Evolutionary conservation across 106 monocot species (phyloP), one percentile per base, ranked within the genome.

Genomic region (Cymbidium sinense): DNA sequence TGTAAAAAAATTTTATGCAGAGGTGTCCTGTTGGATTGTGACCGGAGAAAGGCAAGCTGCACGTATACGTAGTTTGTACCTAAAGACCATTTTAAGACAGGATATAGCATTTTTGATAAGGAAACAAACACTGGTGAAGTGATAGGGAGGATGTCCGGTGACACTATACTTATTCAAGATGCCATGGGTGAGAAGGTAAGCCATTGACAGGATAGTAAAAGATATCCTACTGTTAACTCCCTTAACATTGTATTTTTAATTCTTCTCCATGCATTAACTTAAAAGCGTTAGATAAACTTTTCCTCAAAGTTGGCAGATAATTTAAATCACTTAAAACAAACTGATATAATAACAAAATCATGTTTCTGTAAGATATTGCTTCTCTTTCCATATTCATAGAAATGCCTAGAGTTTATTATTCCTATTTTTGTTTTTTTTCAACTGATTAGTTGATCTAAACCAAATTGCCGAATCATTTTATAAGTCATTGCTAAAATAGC

Each of bases 21-120:
- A 88, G 88, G 93, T 93, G 36, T 64, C 90, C 34, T 90, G 90
- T 72, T 93, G 93, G 93, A 93, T 89, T 82, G 79, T 93, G n/a
- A 85, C 93, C 15, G 93, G 93, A 34, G 93, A 93, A 83, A 93
- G 90, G 36, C 93, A 93, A 70, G 88, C 93, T 27, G 83, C 90
- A 78, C 81, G 93, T 0, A 90, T 93, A 41, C 81, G 93, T 17
- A 77, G 50, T 54, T 77, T 90, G 75, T 90, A 93, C 84, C 81
- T 86, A 74, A 80, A 83, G 71, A 86, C 86, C 43, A 90, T 93
- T 34, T 54, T 93, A 36, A 85, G 94, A 36, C 94, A 94, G 70
- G 94, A 94, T 61, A 89, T 94, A 70, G 88, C 83, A 7, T 94
- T 80, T 94, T 91, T 58, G 94, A 91, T 65, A 94, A 87, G 70